Evolutionary conservation across 768 basidiomycete genomes (phyloP), one percentile per base, ranked within the genome.

Genomic region (Xerocomellus intermedius): DNA sequence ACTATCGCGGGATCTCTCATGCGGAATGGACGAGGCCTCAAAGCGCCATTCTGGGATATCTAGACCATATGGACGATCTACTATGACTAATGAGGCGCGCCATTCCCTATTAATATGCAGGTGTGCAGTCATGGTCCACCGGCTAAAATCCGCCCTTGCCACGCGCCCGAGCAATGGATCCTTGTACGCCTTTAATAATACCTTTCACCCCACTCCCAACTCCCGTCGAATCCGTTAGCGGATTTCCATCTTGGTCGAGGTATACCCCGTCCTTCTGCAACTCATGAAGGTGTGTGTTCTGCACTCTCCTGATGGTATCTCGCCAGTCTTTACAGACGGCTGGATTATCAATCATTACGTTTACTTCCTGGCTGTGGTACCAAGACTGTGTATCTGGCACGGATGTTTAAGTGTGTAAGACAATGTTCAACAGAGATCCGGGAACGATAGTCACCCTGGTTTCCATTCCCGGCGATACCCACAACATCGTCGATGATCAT

Each of bases 341-440:
- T n/a, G 74, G 68, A 22, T 75, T 79, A 65, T 86, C 84, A 42
- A 85, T 73, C 75, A 86, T 79, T 54, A 85, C 70, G 65, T 89
- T 88, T 60, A 82, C 75, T 61, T 89, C 87, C 56, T 85, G 82
- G 41, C 81, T 83, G 67, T 89, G 87, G 73, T 78, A 87, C 85
- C 86, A 88, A 5, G 79, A 81, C 62, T 88, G 86, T 8, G 82
- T 79, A 55, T 85, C 84, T 77, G 62, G 14, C n/a, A n/a, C 8
- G 32, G 37, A 19, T 10, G 26, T 38, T 10, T 8, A 19, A n/a
- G n/a, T n/a, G n/a, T 37, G 36, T 39, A 30, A 68, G 42, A 56
- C 48, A 24, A 22, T 42, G 43, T 21, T 22, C 21, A 21, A 39
- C 14, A 47, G n/a, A 35, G 48, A 17, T 26, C 14, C 28, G 5